phyloP scores from a whole-genome alignment of 1,139 yeast genomes.

The Taiozyma sp. region DNA sequence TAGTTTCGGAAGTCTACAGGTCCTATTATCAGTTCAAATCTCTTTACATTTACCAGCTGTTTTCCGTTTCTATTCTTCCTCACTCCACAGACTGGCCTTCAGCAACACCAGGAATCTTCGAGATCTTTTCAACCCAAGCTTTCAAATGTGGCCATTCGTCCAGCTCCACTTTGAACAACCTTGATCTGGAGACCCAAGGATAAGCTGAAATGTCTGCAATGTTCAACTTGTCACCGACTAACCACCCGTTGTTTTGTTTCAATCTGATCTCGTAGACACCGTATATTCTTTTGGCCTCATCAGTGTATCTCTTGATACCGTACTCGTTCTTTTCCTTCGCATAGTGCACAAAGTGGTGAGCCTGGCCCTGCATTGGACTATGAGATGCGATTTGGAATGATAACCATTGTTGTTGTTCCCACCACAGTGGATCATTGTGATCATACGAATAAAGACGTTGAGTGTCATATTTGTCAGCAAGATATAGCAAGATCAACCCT shows the following conservation, averaged over 20 bases:
- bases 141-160: conserved; percentile 38
- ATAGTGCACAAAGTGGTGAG: conserved; percentile 38
- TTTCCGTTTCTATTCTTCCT: conserved; percentile 1
- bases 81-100: conserved; percentile 26
- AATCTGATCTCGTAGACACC: conserved; percentile 47
- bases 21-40: too few relatives aligned
- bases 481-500: conserved; percentile 53
- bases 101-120: conserved; percentile 33
- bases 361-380: conserved; percentile 62
- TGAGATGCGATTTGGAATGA: conserved; percentile 55
- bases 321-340: conserved; percentile 44
- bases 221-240: conserved; percentile 50
- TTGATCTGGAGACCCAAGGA: conserved; percentile 30
- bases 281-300: conserved; percentile 46
- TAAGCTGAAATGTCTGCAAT: conserved; percentile 46
- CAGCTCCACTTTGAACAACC: conserved; percentile 19
- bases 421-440: conserved; percentile 42
- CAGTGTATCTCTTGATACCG: conserved; percentile 43
- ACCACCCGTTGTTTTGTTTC: conserved; percentile 37
- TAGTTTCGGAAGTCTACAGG: background rate
- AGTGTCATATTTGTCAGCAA: conserved; percentile 54
- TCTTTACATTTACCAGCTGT: background rate
- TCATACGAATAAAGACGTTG: conserved; percentile 45
- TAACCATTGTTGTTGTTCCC: conserved; percentile 46
- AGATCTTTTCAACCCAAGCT: conserved; percentile 38